Percentiles rank a stretch among this genome's conserved stretches.
These are phyloP conservation scores for Paramecium bursaria DNA, from an alignment of 73 alveolate species.

Conservation along the genomic window DNA sequence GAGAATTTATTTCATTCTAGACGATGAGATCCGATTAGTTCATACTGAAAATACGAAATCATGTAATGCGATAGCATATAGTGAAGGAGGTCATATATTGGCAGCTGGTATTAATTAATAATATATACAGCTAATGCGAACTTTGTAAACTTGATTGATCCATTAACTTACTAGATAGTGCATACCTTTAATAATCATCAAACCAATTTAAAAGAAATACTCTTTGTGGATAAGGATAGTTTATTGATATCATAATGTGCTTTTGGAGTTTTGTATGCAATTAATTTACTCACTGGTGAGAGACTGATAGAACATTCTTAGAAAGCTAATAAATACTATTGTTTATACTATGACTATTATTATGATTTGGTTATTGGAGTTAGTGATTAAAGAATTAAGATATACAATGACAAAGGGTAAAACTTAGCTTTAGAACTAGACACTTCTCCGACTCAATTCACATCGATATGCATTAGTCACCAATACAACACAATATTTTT, in stretches of 20 bases:
- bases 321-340: conserved; percentile 34
- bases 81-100: conserved; percentile 67
- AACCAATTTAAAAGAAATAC: conserved; percentile 41
- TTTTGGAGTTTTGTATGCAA: conserved; percentile 57
- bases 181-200: conserved; percentile 21
- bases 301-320: conserved; percentile 55
- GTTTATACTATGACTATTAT: conserved; percentile 49
- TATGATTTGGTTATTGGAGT: conserved; percentile 66
- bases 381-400: conserved; percentile 46
- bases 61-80: conserved; percentile 59
- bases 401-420: conserved; percentile 60
- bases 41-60: conserved; percentile 60
- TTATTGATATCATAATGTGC: conserved; percentile 45
- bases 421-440: conserved; percentile 54
- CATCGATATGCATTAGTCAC: conserved; percentile 56
- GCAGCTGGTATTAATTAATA: conserved; percentile 21
- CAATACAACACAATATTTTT: conserved; percentile 52
- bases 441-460: conserved; percentile 66
- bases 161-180: conserved; percentile 32
- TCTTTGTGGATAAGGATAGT: conserved; percentile 47
- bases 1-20: conserved; percentile 53
- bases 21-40: conserved; percentile 57
- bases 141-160: conserved; percentile 27
- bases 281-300: conserved; percentile 51
- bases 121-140: conserved; percentile 42